Evolutionary conservation across 2,329 filamentous ascomycete species (phyloP).

Genomic region (Cadophora malorum): DNA sequence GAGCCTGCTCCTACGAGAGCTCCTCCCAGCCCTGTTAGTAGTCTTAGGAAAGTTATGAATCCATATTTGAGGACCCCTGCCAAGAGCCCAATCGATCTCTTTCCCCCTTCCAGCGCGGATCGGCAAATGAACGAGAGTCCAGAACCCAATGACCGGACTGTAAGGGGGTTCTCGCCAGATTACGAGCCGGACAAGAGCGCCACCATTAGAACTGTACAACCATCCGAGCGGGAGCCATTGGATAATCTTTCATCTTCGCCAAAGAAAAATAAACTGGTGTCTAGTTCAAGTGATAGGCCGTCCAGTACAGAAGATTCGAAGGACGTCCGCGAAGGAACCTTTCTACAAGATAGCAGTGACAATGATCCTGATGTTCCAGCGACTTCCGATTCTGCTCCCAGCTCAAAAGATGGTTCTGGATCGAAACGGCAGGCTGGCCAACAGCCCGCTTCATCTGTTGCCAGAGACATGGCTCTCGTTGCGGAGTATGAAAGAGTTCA

Average conservation of each 20-base stretch:
- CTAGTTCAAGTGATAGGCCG: slow-evolving; percentile 26
- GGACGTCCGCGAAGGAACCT: slow-evolving; percentile 51
- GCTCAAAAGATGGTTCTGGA: background rate
- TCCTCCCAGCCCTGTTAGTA: slow-evolving; percentile 71
- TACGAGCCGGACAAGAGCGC: slow-evolving; percentile 76
- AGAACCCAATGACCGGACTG: slow-evolving; percentile 33
- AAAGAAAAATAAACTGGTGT: slow-evolving; percentile 29
- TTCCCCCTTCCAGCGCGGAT: slow-evolving; percentile 32
- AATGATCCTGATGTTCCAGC: slow-evolving; percentile 50
- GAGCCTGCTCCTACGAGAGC: slow-evolving; percentile 38
- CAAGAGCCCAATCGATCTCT: slow-evolving; percentile 35
- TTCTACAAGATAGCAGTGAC: slow-evolving; percentile 60
- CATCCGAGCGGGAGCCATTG: slow-evolving; percentile 48
- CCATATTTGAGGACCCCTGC: slow-evolving; percentile 66
- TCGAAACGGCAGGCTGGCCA: slow-evolving; percentile 9
- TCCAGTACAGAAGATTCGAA: slow-evolving; percentile 35
- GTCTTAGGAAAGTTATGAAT: slow-evolving; percentile 85
- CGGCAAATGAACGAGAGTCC: slow-evolving; percentile 37
- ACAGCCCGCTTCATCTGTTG: slow-evolving; percentile 32
- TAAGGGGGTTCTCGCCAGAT: slow-evolving; percentile 74
- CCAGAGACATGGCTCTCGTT: slow-evolving; percentile 42
- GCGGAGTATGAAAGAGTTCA: slow-evolving; percentile 42
- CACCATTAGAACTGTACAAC: slow-evolving; percentile 69
- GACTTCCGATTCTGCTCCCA: slow-evolving; percentile 21
- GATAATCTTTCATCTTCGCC: slow-evolving; percentile 29